These are phyloP conservation scores for Senna tora DNA, from an alignment of 306 rosid species.

Conservation along the genomic window DNA sequence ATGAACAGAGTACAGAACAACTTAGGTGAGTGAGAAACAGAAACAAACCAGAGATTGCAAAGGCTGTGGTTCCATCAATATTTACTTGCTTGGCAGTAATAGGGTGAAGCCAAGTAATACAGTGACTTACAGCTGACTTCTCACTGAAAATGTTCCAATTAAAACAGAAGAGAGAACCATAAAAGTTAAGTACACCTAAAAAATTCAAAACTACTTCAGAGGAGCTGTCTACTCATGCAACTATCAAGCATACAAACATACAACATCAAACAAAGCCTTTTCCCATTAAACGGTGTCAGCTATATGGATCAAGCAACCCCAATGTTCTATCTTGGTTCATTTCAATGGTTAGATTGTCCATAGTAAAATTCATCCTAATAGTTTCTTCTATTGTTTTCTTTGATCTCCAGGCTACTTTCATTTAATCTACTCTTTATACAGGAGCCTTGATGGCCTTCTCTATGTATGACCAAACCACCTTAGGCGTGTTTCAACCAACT, in stretches of 20 bases:
- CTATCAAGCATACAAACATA: not conserved
- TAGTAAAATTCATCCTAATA: too few species aligned
- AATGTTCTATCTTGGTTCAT: too few species aligned
- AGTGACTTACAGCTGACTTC: conserved; percentile 79
- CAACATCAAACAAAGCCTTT: too few species aligned
- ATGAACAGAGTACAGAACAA: not conserved
- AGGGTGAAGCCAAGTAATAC: conserved; percentile 77
- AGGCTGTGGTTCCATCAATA: conserved; percentile 73
- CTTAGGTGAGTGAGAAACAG: not conserved
- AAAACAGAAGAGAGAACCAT: not conserved
- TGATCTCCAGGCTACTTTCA: too few species aligned
- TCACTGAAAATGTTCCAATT: conserved; percentile 55
- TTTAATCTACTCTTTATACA: too few species aligned
- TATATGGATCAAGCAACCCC: too few species aligned
- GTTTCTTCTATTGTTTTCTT: too few species aligned
- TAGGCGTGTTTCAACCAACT: too few species aligned
- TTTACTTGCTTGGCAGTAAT: conserved; percentile 64
- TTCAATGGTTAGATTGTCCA: too few species aligned
- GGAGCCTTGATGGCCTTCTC: too few species aligned
- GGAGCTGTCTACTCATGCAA: not conserved
- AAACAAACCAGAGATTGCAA: conserved; percentile 69
- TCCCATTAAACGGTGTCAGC: too few species aligned
- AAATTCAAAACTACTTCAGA: not conserved
- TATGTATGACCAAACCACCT: too few species aligned
- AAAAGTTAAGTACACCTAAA: not conserved